Evolutionary conservation across 1,284 basidiomycete species (phyloP).

Genomic region (Austropuccinia psidii): DNA sequence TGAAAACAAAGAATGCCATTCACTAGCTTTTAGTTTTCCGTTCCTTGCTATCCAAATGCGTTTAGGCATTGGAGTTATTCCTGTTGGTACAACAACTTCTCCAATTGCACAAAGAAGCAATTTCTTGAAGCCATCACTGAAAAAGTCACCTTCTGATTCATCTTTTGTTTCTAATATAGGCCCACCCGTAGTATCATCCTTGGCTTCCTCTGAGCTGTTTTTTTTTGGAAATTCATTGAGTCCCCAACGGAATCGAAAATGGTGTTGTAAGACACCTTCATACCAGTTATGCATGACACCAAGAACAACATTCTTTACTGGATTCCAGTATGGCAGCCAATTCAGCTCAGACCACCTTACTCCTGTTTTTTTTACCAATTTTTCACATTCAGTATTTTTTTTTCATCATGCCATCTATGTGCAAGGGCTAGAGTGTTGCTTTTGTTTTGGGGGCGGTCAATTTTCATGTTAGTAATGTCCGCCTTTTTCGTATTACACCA

Average conservation of each 20-base stretch:
- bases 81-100: slow-evolving; percentile 16
- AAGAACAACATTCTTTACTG: slow-evolving; percentile 1
- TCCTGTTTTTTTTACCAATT: background rate
- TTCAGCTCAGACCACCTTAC: slow-evolving; percentile 19
- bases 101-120: background rate
- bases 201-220: too few species aligned
- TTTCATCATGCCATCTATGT: background rate
- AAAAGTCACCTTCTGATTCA: background rate
- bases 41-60: too few species aligned
- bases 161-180: background rate
- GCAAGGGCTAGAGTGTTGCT: background rate
- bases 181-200: too few species aligned
- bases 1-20: too few species aligned
- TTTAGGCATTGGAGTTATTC: too few species aligned
- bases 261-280: slow-evolving; percentile 13
- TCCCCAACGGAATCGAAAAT: slow-evolving; percentile 5
- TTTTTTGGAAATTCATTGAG: too few species aligned
- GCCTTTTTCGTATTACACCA: slow-evolving; percentile 1
- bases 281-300: slow-evolving; percentile 28
- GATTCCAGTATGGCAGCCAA: slow-evolving; percentile 29
- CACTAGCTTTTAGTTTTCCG: too few species aligned
- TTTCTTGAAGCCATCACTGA: background rate
- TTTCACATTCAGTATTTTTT: background rate
- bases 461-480: background rate
- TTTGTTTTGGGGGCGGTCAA: background rate